A percentile compares a stretch with the other conserved stretches of the same genome.
phyloP scores from a whole-genome alignment of 768 basidiomycete genomes.

The Psilocybe sp. region DNA sequence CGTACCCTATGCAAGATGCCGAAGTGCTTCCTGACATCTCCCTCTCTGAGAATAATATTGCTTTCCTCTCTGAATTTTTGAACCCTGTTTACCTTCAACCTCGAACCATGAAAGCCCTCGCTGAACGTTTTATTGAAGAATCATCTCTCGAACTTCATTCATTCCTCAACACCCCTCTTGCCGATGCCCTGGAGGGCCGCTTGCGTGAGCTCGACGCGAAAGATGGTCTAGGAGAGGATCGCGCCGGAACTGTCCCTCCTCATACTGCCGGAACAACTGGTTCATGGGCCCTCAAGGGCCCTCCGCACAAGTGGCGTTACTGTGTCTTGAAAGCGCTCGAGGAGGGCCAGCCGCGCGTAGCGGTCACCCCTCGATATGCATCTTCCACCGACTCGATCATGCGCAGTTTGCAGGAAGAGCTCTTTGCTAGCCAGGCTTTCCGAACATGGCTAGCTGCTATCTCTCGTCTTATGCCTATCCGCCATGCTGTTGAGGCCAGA shows the following conservation, averaged over 20 bases:
- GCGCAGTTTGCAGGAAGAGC: slow-evolving; percentile 67
- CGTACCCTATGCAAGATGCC: slow-evolving; percentile 45
- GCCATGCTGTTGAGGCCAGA: slow-evolving; percentile 75
- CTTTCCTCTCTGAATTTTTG: slow-evolving; percentile 81
- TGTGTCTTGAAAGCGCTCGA: slow-evolving; percentile 53
- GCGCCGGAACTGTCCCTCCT: slow-evolving; percentile 53
- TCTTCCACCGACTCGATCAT: slow-evolving; percentile 57
- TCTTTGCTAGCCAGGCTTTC: slow-evolving; percentile 82
- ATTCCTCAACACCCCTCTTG: slow-evolving; percentile 74
- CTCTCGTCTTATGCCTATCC: slow-evolving; percentile 67
- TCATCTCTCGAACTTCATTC: slow-evolving; percentile 87
- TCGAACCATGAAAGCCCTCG: slow-evolving; percentile 76
- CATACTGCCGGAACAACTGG: slow-evolving; percentile 62
- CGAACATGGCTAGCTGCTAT: slow-evolving; percentile 84
- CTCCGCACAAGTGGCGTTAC: slow-evolving; percentile 95
- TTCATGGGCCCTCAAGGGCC: slow-evolving; percentile 76
- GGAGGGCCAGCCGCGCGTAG: slow-evolving; percentile 35
- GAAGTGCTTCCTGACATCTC: slow-evolving; percentile 48
- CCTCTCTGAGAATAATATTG: slow-evolving; percentile 55
- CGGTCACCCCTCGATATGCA: slow-evolving; percentile 51
- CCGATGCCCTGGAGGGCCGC: slow-evolving; percentile 60
- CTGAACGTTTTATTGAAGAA: slow-evolving; percentile 78
- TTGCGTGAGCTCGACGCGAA: slow-evolving; percentile 60
- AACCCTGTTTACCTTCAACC: slow-evolving; percentile 89
- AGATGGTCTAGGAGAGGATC: slow-evolving; percentile 60